Evolutionary conservation across 2,329 filamentous ascomycete genomes (phyloP).

Genomic region (Pseudogymnoascus verrucosus): DNA sequence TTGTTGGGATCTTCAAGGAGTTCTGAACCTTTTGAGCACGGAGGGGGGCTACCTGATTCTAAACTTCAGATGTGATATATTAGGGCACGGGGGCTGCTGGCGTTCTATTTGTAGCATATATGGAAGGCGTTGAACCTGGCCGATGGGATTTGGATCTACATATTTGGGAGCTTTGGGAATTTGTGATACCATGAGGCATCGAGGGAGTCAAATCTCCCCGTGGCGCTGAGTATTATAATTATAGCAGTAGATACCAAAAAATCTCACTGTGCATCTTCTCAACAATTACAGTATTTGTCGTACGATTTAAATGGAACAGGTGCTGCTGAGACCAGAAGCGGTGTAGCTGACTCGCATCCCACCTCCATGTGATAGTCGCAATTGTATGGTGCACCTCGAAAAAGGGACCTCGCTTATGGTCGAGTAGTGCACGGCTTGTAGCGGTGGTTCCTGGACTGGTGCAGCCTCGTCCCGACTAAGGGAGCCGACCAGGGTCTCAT

Average conservation of each 20-base stretch:
- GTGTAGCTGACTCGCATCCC: not conserved
- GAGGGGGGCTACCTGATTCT: not conserved
- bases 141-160: constrained; percentile 7
- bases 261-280: constrained; percentile 2
- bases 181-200: constrained; percentile 7
- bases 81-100: not conserved
- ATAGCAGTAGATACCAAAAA: not conserved
- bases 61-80: constrained; percentile 5
- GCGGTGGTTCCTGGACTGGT: constrained; percentile 6
- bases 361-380: not conserved
- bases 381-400: not conserved
- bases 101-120: constrained; percentile 7
- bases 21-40: constrained; percentile 40
- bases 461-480: not conserved
- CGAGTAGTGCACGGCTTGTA: not conserved
- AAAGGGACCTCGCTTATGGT: constrained; percentile 7
- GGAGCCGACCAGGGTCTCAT: not conserved
- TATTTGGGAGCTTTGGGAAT: constrained; percentile 7
- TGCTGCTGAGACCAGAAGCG: not conserved
- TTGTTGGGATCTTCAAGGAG: constrained; percentile 77
- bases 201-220: not conserved
- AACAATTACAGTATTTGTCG: not conserved
- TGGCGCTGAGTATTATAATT: constrained; percentile 5
- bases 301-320: not conserved
- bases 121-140: constrained; percentile 5